Evolutionary conservation across 1,284 basidiomycete species (phyloP).

Genomic region (Marasmius tenuissimus): DNA sequence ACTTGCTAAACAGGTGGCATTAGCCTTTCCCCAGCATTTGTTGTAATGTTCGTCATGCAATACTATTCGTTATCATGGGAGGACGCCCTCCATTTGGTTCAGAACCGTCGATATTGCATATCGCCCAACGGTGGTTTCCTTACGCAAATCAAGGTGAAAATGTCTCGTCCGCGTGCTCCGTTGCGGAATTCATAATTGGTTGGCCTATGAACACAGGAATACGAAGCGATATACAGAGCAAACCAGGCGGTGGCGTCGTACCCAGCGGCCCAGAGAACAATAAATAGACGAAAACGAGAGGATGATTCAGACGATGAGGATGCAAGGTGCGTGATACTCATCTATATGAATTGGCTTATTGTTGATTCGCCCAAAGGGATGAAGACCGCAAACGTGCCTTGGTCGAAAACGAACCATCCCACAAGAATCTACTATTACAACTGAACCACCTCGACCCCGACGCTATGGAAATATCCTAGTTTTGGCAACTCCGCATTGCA

Average conservation of each 20-base stretch:
- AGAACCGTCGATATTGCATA: constrained; percentile 89
- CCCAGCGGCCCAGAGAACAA: constrained; percentile 42
- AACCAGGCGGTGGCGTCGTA: constrained; percentile 62
- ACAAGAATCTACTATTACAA: constrained; percentile 17
- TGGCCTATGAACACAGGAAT: constrained; percentile 55
- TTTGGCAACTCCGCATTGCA: not conserved
- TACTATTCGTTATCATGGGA: constrained; percentile 80
- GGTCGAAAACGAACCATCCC: constrained; percentile 26
- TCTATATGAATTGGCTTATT: not conserved
- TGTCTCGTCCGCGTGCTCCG: not conserved
- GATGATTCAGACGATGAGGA: constrained; percentile 66
- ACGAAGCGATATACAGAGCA: constrained; percentile 86
- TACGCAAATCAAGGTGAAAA: constrained; percentile 77
- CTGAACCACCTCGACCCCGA: constrained; percentile 34
- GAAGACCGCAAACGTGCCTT: constrained; percentile 54
- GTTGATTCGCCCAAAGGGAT: constrained; percentile 29
- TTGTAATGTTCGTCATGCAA: constrained; percentile 92
- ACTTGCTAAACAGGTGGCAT: constrained; percentile 68
- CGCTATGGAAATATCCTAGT: constrained; percentile 49
- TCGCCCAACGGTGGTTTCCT: constrained; percentile 86
- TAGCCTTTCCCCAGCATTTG: constrained; percentile 83
- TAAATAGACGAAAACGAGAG: constrained; percentile 62
- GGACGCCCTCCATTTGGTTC: constrained; percentile 81
- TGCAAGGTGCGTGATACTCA: constrained; percentile 35
- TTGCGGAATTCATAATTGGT: constrained; percentile 1